Percentiles rank a stretch among this genome's conserved stretches.
phyloP scores from a whole-genome alignment of 108 stramenopile species.

The Skeletonema grethae region DNA sequence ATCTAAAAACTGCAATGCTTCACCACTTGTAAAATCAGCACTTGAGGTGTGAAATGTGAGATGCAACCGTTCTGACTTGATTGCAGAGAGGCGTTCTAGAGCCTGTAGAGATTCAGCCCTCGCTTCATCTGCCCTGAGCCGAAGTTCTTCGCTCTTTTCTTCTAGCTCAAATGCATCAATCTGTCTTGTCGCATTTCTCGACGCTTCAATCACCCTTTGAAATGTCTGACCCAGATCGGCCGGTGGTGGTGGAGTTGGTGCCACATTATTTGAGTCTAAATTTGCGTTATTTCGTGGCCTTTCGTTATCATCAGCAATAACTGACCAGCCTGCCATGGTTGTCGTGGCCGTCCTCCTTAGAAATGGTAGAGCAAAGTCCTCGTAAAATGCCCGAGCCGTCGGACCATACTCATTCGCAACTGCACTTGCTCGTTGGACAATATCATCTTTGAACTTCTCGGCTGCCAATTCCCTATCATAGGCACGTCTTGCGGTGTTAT shows the following conservation, averaged over 20 bases:
- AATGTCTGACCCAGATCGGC: constrained; percentile 48
- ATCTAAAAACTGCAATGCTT: constrained; percentile 41
- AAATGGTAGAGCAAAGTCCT: constrained; percentile 68
- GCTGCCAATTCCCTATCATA: constrained; percentile 76
- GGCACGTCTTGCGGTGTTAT: constrained; percentile 48
- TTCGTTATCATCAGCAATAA: constrained; percentile 30
- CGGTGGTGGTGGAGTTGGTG: constrained; percentile 8
- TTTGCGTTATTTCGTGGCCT: constrained; percentile 15
- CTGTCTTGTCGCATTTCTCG: constrained; percentile 52
- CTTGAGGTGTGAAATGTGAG: constrained; percentile 32
- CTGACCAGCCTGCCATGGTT: constrained; percentile 59
- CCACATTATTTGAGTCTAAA: not conserved
- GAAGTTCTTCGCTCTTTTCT: constrained; percentile 60
- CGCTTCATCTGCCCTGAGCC: constrained; percentile 34
- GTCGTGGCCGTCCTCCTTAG: constrained; percentile 67
- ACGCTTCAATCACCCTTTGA: constrained; percentile 59
- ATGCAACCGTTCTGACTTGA: constrained; percentile 39
- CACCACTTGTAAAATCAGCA: constrained; percentile 34
- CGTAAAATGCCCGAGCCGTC: constrained; percentile 49
- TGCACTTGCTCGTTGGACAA: constrained; percentile 16
- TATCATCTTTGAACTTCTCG: constrained; percentile 38
- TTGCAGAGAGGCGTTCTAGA: constrained; percentile 20
- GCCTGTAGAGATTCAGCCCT: constrained; percentile 24
- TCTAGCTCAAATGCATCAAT: constrained; percentile 60
- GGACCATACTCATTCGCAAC: constrained; percentile 52